A percentile compares a stretch with the other conserved stretches of the same genome.
These are phyloP conservation scores for Schizochytrium sp. DNA, from an alignment of 108 stramenopile species.

Conservation along the genomic window DNA sequence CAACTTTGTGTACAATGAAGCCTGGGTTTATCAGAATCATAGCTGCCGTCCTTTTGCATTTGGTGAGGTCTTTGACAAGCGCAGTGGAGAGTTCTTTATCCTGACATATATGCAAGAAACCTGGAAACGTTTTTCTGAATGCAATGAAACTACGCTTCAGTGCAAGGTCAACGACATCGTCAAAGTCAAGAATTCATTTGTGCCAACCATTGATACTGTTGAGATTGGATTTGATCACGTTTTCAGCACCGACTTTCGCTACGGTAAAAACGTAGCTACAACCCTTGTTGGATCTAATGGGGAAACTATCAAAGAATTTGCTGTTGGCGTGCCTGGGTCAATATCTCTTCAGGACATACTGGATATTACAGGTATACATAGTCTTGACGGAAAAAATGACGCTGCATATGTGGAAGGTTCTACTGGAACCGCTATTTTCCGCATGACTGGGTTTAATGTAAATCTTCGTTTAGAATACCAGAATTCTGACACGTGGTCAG, in stretches of 20 bases:
- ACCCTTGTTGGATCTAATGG: neutral
- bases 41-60: slow-evolving; percentile 10
- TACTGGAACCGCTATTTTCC: neutral
- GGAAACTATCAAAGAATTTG: neutral
- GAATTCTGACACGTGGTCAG: neutral
- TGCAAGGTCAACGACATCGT: neutral
- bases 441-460: neutral
- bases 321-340: neutral
- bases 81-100: neutral
- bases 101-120: slow-evolving; percentile 1
- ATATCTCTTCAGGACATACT: neutral
- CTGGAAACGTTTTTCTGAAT: neutral
- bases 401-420: neutral
- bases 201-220: neutral
- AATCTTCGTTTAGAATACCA: neutral
- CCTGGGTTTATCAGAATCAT: neutral
- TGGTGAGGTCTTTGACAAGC: neutral
- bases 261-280: neutral
- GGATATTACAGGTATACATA: neutral
- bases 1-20: neutral
- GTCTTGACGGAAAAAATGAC: slow-evolving; percentile 10
- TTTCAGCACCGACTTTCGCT: neutral
- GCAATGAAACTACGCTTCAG: neutral
- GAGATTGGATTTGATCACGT: slow-evolving; percentile 10
- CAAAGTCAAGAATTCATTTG: neutral